These are phyloP conservation scores for Pseudoperonospora humuli DNA, from an alignment of 352 stramenopile genomes.

Conservation along the genomic window DNA sequence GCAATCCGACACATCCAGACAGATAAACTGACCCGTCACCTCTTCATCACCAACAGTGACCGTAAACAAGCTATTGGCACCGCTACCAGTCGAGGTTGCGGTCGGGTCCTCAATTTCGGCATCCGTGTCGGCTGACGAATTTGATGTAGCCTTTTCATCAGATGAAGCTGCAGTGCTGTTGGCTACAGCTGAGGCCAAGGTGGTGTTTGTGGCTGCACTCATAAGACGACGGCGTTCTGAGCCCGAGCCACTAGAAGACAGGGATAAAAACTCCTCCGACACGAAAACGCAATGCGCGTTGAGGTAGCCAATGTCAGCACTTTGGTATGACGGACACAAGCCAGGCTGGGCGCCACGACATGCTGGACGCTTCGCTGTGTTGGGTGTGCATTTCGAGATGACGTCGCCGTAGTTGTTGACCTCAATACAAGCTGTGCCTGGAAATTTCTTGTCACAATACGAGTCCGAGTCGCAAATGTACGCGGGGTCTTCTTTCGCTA, in stretches of 20 bases:
- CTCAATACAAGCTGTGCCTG: constrained; percentile 64
- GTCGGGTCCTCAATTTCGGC: constrained; percentile 16
- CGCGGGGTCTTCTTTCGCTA: constrained; percentile 22
- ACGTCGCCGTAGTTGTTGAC: constrained; percentile 71
- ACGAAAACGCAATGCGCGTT: constrained; percentile 83
- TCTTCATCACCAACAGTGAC: constrained; percentile 44
- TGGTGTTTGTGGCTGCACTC: constrained; percentile 7
- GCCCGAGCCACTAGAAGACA: constrained; percentile 19
- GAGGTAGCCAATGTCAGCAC: constrained; percentile 54
- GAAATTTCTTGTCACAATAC: constrained; percentile 61
- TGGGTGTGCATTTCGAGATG: constrained; percentile 76
- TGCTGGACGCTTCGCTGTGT: constrained; percentile 63
- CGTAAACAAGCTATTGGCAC: constrained; percentile 33
- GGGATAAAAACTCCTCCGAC: constrained; percentile 36
- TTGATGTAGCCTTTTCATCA: background rate
- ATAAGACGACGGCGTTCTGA: constrained; percentile 16
- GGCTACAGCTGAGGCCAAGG: constrained; percentile 2
- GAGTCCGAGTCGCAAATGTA: constrained; percentile 63
- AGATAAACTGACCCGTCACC: constrained; percentile 50
- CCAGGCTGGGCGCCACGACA: constrained; percentile 62
- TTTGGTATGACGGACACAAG: constrained; percentile 76
- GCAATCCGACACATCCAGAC: constrained; percentile 51
- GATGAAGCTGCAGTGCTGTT: constrained; percentile 3
- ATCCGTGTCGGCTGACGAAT: background rate
- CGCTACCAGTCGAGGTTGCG: constrained; percentile 18